Conservation (phyloP, 2,329 filamentous ascomycete genomes). For the Septoria petroselini region DNA sequence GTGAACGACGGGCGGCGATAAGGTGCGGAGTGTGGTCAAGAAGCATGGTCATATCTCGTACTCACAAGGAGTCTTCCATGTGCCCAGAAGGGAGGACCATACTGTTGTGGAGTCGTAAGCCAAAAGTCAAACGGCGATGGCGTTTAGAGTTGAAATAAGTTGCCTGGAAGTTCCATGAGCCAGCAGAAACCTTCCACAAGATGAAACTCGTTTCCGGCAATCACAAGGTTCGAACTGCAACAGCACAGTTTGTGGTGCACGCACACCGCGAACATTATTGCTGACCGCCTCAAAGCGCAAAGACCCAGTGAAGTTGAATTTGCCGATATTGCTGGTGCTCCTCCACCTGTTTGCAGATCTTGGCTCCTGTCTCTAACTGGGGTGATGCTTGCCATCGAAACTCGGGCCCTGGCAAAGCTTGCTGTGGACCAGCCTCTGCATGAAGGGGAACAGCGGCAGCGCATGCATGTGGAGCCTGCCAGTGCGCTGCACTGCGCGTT, state of each 20-base stretch:
- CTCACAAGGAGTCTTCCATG: slow-evolving; percentile 1
- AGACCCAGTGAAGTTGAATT: not conserved
- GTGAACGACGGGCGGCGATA: not conserved
- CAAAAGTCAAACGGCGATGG: not conserved
- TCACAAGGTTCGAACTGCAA: not conserved
- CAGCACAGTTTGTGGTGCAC: not conserved
- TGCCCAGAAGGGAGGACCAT: not conserved
- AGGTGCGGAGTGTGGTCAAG: not conserved
- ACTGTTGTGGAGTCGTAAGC: not conserved
- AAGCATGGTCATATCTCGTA: slow-evolving; percentile 3
- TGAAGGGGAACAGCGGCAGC: not conserved
- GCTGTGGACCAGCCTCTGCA: not conserved
- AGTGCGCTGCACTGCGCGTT: not conserved
- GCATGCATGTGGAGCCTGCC: not conserved
- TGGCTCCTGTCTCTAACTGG: not conserved
- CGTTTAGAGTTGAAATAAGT: slow-evolving; percentile 5
- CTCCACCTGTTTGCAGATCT: slow-evolving; percentile 11
- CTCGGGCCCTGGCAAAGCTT: not conserved
- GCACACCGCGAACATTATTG: not conserved
- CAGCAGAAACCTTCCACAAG: too few relatives aligned
- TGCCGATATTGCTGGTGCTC: slow-evolving; percentile 3
- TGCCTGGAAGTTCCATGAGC: not conserved
- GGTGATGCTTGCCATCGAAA: slow-evolving; percentile 3
- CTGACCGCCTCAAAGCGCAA: not conserved
- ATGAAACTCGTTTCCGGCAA: not conserved